phyloP scores from a whole-genome alignment of 768 basidiomycete species.

The Psilocybe azurescens region DNA sequence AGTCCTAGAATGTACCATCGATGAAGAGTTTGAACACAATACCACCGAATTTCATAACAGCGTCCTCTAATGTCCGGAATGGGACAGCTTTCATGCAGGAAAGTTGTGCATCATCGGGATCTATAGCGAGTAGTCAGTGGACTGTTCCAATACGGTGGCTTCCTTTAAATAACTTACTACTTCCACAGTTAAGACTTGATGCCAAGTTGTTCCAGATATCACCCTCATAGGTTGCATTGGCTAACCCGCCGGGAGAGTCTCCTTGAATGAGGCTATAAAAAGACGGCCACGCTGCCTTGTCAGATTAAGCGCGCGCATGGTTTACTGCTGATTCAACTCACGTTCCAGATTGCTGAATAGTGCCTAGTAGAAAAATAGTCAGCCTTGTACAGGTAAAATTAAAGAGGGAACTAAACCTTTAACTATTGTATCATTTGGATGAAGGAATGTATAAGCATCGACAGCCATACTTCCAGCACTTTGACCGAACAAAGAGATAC shows the following conservation, averaged over 20 bases:
- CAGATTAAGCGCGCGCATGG: neutral
- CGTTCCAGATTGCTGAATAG: constrained; percentile 36
- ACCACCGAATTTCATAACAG: constrained; percentile 32
- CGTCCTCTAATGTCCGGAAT: constrained; percentile 34
- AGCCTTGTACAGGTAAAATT: neutral
- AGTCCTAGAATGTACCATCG: constrained; percentile 31
- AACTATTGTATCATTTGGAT: constrained; percentile 38
- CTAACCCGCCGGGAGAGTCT: constrained; percentile 2
- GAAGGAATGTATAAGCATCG: constrained; percentile 38
- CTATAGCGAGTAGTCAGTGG: constrained; percentile 1
- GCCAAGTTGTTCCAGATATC: constrained; percentile 37
- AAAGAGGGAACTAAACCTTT: constrained; percentile 22
- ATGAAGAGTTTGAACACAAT: constrained; percentile 30
- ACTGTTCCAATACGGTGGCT: neutral
- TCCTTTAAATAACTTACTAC: constrained; percentile 22
- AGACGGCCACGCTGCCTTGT: constrained; percentile 1
- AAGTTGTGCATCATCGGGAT: constrained; percentile 34
- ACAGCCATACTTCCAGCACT: constrained; percentile 39
- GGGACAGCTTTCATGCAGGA: constrained; percentile 40
- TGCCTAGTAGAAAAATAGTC: constrained; percentile 23
- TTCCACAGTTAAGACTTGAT: constrained; percentile 36
- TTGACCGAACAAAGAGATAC: constrained; percentile 41
- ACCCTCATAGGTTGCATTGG: constrained; percentile 20
- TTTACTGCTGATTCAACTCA: constrained; percentile 14
- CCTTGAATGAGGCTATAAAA: constrained; percentile 11